Evolutionary conservation across 2,329 filamentous ascomycete genomes (phyloP).

Genomic region (Sclerotinia borealis): DNA sequence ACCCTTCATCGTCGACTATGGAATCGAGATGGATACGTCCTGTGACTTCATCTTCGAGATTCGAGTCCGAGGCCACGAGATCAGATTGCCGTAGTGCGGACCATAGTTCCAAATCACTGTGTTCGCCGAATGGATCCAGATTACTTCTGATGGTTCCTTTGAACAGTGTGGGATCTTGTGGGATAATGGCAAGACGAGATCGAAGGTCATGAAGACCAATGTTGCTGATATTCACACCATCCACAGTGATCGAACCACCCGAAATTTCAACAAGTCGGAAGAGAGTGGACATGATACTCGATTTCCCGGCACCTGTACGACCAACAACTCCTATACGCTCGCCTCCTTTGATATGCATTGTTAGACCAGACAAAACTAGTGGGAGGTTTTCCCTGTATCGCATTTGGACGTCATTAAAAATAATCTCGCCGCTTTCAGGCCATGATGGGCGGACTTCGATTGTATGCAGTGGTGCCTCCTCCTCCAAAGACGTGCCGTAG

Average conservation of each 20-base stretch:
- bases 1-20: constrained; percentile 83
- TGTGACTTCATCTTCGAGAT: constrained; percentile 34
- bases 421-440: constrained; percentile 80
- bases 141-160: constrained; percentile 73
- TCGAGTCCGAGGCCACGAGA: constrained; percentile 50
- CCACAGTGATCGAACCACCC: constrained; percentile 56
- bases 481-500: constrained; percentile 80
- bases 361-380: constrained; percentile 64
- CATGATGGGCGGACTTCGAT: constrained; percentile 66
- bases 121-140: constrained; percentile 74
- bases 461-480: constrained; percentile 80
- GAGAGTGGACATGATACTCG: constrained; percentile 74
- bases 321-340: constrained; percentile 79
- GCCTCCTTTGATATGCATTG: constrained; percentile 66
- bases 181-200: constrained; percentile 73
- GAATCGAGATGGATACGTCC: constrained; percentile 75
- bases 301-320: constrained; percentile 77
- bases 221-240: constrained; percentile 63
- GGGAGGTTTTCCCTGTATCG: constrained; percentile 67
- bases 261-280: constrained; percentile 69
- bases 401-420: constrained; percentile 72
- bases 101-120: constrained; percentile 73
- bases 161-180: constrained; percentile 80
- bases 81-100: constrained; percentile 70
- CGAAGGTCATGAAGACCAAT: constrained; percentile 71